These are phyloP conservation scores for Suhomyces choctaworum DNA, from an alignment of 1,139 yeast species.

Conservation along the genomic window DNA sequence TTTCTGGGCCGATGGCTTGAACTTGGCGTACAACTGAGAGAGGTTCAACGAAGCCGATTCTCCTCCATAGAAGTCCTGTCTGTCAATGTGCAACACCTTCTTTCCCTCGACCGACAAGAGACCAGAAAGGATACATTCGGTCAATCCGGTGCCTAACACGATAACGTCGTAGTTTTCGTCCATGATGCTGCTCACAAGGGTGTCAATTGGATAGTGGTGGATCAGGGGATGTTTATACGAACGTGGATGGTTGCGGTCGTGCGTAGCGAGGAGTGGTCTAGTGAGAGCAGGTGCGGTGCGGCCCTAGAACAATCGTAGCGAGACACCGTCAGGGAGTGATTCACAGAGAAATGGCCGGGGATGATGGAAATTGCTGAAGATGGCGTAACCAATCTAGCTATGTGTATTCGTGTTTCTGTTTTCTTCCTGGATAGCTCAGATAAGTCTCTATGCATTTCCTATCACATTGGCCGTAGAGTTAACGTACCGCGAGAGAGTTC, in stretches of 20 bases:
- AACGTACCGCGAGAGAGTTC: no score
- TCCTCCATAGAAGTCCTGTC: constrained; percentile 95
- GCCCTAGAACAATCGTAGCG: no score
- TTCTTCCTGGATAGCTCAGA: no score
- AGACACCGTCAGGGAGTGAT: no score
- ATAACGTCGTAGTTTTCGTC: constrained; percentile 96
- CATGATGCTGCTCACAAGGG: constrained; percentile 44
- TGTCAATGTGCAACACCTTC: constrained; percentile 93
- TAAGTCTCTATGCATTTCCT: no score
- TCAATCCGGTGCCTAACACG: constrained; percentile 77
- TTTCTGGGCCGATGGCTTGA: constrained; percentile 66
- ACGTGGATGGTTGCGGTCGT: background rate
- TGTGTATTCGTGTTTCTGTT: no score
- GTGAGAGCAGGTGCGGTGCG: no score
- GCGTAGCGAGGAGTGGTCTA: background rate
- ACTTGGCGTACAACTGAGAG: constrained; percentile 64
- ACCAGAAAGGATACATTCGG: constrained; percentile 96
- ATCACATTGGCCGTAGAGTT: no score
- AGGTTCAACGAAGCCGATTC: constrained; percentile 68
- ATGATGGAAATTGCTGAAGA: no score
- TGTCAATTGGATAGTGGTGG: background rate
- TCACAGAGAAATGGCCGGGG: no score
- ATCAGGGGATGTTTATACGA: background rate
- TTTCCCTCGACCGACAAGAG: constrained; percentile 93
- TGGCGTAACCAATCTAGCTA: no score